phyloP scores from a whole-genome alignment of 2,329 filamentous ascomycete genomes.

The Diaporthe helianthi region DNA sequence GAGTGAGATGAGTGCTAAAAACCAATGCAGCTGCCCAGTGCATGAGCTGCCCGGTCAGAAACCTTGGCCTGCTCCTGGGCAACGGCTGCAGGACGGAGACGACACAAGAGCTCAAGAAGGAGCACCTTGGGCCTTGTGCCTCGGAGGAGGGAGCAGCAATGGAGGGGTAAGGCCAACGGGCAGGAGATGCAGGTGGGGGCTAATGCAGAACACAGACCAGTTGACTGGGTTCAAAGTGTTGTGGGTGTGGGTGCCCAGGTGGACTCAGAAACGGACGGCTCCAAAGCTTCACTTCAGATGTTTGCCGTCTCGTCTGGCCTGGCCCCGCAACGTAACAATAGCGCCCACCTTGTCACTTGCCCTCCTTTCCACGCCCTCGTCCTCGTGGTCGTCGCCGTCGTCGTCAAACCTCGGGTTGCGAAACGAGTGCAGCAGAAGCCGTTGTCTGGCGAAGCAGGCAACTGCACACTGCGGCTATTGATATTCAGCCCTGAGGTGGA shows the following conservation, averaged over 20 bases:
- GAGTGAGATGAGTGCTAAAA: background rate
- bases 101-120: background rate
- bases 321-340: background rate
- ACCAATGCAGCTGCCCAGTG: conserved; percentile 11
- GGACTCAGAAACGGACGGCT: conserved; percentile 17
- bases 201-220: conserved; percentile 27
- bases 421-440: background rate
- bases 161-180: conserved; percentile 14
- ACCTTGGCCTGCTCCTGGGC: conserved; percentile 5
- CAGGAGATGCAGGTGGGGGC: conserved; percentile 9
- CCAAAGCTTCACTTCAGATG: background rate
- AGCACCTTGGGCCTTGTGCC: conserved; percentile 5
- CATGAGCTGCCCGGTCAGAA: background rate
- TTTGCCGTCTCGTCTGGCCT: background rate
- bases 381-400: background rate
- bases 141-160: conserved; percentile 3
- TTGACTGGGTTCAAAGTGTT: background rate
- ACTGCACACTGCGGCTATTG: background rate
- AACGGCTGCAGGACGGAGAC: conserved; percentile 5
- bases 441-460: background rate
- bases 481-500: background rate
- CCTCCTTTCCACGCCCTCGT: background rate
- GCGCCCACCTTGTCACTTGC: background rate
- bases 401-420: background rate
- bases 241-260: background rate